phyloP scores from a whole-genome alignment of 2,329 filamentous ascomycete genomes.

The Aspergillus sp. region DNA sequence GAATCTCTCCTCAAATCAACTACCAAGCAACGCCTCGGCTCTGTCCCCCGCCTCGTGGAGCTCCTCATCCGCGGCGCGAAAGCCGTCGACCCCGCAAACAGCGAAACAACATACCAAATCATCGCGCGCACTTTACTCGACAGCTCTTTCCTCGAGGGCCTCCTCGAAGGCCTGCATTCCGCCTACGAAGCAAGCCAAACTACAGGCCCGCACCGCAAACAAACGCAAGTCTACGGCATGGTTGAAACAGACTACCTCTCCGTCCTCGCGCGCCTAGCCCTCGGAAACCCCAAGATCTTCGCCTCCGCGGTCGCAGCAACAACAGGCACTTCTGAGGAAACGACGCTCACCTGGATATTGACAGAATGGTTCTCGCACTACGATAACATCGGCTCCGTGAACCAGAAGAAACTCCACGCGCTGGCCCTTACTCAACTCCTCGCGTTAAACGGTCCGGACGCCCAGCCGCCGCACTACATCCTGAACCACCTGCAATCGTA shows the following conservation, averaged over 20 bases:
- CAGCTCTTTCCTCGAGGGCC: conserved; percentile 54
- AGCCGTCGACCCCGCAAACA: conserved; percentile 49
- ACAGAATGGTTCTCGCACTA: conserved; percentile 45
- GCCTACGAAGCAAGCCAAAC: conserved; percentile 70
- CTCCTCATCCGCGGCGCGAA: conserved; percentile 58
- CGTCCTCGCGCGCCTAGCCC: conserved; percentile 69
- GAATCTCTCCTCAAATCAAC: conserved; percentile 34
- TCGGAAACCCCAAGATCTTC: conserved; percentile 66
- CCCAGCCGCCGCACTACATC: conserved; percentile 34
- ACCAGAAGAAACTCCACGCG: conserved; percentile 42
- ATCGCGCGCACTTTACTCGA: conserved; percentile 60
- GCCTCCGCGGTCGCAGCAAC: conserved; percentile 44
- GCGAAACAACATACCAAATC: conserved; percentile 52
- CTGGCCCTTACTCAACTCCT: conserved; percentile 42
- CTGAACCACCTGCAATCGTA: conserved; percentile 41
- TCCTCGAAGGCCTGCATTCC: conserved; percentile 61
- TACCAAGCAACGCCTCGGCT: conserved; percentile 33
- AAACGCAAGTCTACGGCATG: conserved; percentile 63
- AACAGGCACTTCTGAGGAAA: conserved; percentile 26
- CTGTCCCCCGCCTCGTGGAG: conserved; percentile 50
- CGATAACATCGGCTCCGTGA: conserved; percentile 41
- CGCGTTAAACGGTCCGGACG: conserved; percentile 27
- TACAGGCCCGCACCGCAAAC: conserved; percentile 68
- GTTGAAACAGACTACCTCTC: conserved; percentile 80
- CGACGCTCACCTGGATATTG: conserved; percentile 37